These are phyloP conservation scores for Aleurites moluccanus DNA, from an alignment of 441 rosid genomes.

Conservation along the genomic window DNA sequence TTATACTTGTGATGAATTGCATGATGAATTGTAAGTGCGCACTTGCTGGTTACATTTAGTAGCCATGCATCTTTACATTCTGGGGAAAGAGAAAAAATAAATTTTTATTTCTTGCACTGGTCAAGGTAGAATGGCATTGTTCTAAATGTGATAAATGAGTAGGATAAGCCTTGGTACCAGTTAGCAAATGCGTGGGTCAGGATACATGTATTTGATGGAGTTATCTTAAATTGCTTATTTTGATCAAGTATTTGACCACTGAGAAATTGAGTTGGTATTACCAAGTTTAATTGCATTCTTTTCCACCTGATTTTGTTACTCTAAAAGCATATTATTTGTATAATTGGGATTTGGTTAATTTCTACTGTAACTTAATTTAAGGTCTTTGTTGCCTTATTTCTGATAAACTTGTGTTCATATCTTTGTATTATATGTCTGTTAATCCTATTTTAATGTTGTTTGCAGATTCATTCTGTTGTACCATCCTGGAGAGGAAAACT, in stretches of 20 bases:
- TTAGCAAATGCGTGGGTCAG: no score
- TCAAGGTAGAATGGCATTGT: no score
- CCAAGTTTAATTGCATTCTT: conserved; percentile 4
- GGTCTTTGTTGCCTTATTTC: conserved; percentile 1
- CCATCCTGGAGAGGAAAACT: conserved; percentile 79
- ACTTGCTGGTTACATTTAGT: neutral
- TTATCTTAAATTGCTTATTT: neutral
- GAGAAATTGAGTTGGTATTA: no score
- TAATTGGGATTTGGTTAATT: neutral
- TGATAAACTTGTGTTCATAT: conserved; percentile 1
- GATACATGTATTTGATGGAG: no score
- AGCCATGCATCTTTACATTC: neutral
- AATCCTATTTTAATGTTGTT: conserved; percentile 5
- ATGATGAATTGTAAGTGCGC: neutral
- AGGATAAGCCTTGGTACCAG: no score
- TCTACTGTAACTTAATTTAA: neutral
- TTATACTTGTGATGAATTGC: neutral
- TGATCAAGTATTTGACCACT: neutral
- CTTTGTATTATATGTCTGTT: neutral
- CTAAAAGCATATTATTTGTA: neutral
- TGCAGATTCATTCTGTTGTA: conserved; percentile 88
- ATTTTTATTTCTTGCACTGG: no score
- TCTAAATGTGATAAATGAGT: no score
- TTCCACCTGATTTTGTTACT: neutral
- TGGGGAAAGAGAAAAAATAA: neutral